Conservation (phyloP, 371 early-diverging fungal species). For the Apophysomyces elegans region DNA sequence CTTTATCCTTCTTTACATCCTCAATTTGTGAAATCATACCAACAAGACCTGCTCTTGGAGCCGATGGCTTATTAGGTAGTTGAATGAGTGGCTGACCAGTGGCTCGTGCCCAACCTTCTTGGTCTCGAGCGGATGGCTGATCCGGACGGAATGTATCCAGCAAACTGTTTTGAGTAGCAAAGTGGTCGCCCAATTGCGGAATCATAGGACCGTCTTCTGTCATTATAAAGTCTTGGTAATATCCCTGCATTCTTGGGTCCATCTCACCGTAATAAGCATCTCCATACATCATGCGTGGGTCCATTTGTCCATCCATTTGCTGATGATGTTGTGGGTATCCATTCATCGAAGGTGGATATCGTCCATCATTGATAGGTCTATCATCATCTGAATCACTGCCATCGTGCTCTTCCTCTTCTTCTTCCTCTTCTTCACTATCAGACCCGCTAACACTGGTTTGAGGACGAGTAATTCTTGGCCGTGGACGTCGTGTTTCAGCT, state of each 20-base stretch:
- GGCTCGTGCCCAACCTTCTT: slow-evolving; percentile 44
- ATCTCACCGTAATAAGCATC: slow-evolving; percentile 8
- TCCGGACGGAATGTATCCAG: slow-evolving; percentile 36
- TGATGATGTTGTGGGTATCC: slow-evolving; percentile 22
- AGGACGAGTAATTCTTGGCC: background rate
- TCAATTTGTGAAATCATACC: slow-evolving; percentile 46
- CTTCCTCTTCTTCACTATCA: slow-evolving; percentile 1
- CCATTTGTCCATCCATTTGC: slow-evolving; percentile 15
- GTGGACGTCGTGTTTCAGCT: background rate
- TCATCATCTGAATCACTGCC: background rate
- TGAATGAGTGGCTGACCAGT: slow-evolving; percentile 40
- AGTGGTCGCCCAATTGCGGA: slow-evolving; percentile 31
- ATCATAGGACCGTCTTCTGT: slow-evolving; percentile 36
- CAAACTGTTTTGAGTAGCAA: slow-evolving; percentile 35
- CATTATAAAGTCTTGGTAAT: slow-evolving; percentile 17
- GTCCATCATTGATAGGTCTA: slow-evolving; percentile 3
- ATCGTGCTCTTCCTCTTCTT: slow-evolving; percentile 1
- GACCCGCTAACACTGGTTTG: slow-evolving; percentile 6
- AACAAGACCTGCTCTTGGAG: slow-evolving; percentile 36
- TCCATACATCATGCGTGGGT: slow-evolving; percentile 23
- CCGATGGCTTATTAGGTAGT: slow-evolving; percentile 31
- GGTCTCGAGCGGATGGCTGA: slow-evolving; percentile 43
- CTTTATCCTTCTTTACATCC: slow-evolving; percentile 32
- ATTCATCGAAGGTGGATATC: background rate
- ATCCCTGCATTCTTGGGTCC: slow-evolving; percentile 19